These are phyloP conservation scores for Phytomonas sp. DNA, from an alignment of 208 protist species.

Conservation along the genomic window DNA sequence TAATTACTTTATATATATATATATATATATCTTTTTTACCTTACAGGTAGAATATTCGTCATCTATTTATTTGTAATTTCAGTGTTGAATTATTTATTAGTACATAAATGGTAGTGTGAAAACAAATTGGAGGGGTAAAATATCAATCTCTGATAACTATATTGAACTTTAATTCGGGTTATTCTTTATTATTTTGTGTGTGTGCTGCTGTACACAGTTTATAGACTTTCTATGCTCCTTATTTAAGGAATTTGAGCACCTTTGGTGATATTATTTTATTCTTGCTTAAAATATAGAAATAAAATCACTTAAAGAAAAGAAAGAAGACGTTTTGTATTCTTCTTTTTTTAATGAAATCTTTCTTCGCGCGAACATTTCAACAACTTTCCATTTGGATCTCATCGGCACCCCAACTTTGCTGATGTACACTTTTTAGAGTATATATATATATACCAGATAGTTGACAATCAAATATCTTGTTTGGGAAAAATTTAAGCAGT, in stretches of 20 bases:
- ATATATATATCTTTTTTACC: background rate
- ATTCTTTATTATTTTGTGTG: constrained; percentile 7
- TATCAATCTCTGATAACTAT: background rate
- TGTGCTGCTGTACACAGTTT: background rate
- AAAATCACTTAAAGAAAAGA: no score
- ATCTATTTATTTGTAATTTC: constrained; percentile 1
- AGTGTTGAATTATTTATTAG: background rate
- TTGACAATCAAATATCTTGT: background rate
- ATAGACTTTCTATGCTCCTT: no score
- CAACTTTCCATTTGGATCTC: no score
- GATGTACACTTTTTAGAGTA: no score
- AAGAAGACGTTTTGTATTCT: background rate
- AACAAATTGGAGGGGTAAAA: background rate
- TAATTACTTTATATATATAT: no score
- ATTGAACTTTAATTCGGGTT: background rate
- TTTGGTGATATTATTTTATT: no score
- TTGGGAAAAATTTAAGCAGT: background rate
- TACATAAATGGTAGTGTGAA: background rate
- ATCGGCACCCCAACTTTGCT: no score
- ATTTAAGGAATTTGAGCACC: no score
- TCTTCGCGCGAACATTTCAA: no score
- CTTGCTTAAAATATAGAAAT: no score
- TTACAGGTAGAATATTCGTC: background rate
- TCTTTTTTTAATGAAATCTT: background rate
- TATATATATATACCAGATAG: no score